Base-by-base conservation (phyloP, 306 rosid species). In the Erythrophleum fordii region DNA sequence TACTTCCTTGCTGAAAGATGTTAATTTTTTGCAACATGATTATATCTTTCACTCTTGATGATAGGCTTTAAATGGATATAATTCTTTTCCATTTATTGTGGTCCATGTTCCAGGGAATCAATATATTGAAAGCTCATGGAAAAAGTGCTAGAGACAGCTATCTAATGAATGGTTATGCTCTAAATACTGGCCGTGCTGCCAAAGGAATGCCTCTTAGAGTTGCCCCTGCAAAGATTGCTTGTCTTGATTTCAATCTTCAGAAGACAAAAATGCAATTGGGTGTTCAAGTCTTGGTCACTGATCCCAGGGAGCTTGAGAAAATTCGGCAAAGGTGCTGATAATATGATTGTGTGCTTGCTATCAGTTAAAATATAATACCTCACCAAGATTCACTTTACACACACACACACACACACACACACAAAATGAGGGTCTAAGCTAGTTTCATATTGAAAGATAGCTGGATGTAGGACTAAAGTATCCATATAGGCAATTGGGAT, bases 181-280 rank as follows among this genome's bases (percentile, higher is more conserved):
- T 94, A 85, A 90, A 94, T 78, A 89, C 91, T 39, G 94, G 97
- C 3, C 98, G 97, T 75, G 97, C 97, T 80, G 93, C 98, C 28
- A 97, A 94, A 88, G 98, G 98, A 79, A 94, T 94, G 98, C 97
- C 98, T 44, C 56, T 85, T 46, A 92, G 89, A 85, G 98, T 92
- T 77, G 58, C 97, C 85, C 97, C 98, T 80, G 98, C 98, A 31
- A 91, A 77, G 78, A 92, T 94, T 83, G 98, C 97, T 11, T 94
- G 98, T 75, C 93, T 94, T 49, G 97, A 94, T 85, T 91, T 94
- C 81, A 94, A 92, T 89, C 97, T 94, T 85, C 98, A 94, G 81
- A 94, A 92, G 87, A 94, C 98, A 81, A 94, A 94, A 90, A 94
- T 94, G 98, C 98, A 94, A 86, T 82, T 92, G 90, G 98, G 98